These are phyloP conservation scores for Przewalskia tangutica DNA, from an alignment of 257 asterid species.

Conservation along the genomic window DNA sequence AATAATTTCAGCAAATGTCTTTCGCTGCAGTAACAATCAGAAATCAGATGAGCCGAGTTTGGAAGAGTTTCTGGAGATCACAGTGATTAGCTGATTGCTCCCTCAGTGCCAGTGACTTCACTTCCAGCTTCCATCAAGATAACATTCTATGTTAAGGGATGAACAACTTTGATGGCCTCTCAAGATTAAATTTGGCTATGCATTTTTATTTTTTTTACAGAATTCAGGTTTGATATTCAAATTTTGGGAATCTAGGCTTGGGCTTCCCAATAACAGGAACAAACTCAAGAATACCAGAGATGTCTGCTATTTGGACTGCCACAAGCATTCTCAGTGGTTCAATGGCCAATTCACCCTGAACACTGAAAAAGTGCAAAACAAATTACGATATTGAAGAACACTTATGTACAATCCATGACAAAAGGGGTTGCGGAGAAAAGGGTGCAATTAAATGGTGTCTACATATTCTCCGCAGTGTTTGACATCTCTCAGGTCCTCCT, in stretches of 20 bases:
- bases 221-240: neutral
- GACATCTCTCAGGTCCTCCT: neutral
- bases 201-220: neutral
- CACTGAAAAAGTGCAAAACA: neutral
- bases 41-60: neutral
- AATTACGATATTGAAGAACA: neutral
- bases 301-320: slow-evolving; percentile 2
- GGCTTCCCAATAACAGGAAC: neutral
- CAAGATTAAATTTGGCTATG: neutral
- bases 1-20: neutral
- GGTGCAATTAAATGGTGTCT: neutral
- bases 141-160: neutral
- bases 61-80: neutral
- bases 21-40: neutral
- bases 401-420: neutral
- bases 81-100: neutral
- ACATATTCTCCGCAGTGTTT: neutral
- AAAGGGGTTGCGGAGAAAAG: neutral
- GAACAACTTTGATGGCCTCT: neutral
- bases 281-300: neutral
- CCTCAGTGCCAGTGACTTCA: neutral
- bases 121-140: neutral
- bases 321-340: neutral
- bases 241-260: neutral
- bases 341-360: neutral